Base-by-base conservation (phyloP, 2,329 filamentous ascomycete genomes). In the Xylariales sp. region DNA sequence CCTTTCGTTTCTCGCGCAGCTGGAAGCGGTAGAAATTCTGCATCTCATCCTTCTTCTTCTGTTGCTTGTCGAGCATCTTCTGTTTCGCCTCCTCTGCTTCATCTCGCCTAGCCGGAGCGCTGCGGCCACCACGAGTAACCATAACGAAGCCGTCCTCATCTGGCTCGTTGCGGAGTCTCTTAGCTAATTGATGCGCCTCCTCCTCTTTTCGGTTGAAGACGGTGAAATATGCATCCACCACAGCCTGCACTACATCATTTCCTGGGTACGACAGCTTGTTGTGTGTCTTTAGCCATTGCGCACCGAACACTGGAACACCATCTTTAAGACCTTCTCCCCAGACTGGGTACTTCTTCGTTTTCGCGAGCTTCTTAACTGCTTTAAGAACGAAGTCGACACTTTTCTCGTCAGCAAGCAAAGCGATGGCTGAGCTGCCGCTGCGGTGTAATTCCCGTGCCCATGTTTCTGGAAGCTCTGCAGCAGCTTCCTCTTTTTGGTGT, bases 121-220 rank as follows among this genome's bases (percentile, higher is more conserved):
- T 85, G 65, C 91, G 84, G 46, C 92, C 92, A 32, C 94, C 94
- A 62, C 92, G 87, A 1, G 90, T 92, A 30, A 99, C 96, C 3
- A 94, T 98, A 56, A 98, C 87, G 78, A 99, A 99, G 1, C 96
- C 96, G 79, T 99, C 96, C 76, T 93, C 94, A 79, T 99, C 96
- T 0, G 95, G 93, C 75, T 93, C 90, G 73, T 91, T 91, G 68
- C 93, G 89, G 69, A 91, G 83, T 63, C 87, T 83, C 81, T 88
- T 89, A 77, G 81, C 91, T 77, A 83, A 85, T 81, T 83, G 90
- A 71, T 76, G 86, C 73, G 84, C 90, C 80, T 84, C 90, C 81
- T 79, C 89, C 84, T 87, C 92, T 81, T 84, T 93, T 82, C 77
- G 87, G 82, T 85, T 91, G 82, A 94, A 98, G n/a, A 89, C 84